Evolutionary conservation across 371 early-diverging fungal genomes (phyloP), one percentile per base, ranked within the genome.

Genomic region (Zychaea mexicana): DNA sequence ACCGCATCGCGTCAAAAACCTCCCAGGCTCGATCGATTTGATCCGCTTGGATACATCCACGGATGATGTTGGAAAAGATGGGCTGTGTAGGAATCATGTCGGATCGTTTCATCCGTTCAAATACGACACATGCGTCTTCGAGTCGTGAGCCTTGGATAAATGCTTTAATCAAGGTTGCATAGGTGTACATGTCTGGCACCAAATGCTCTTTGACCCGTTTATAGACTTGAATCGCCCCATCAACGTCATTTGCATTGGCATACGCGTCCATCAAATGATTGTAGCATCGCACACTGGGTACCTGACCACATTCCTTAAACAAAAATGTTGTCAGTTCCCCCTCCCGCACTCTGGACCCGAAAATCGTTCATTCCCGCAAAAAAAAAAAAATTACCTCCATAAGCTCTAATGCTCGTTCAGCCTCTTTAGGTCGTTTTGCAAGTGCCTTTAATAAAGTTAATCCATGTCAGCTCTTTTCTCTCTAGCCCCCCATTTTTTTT

Each of bases 1-100:
- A 78, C 52, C 93, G 87, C 94, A 97, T 90, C 61, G 92, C 82
- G 68, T 95, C 90, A 81, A 95, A 97, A n/a, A 91, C 83, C 30
- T 84, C 83, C 97, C 97, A 97, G 9, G 96, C 96, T 2, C 91
- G 85, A 17, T 87, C 74, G 12, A 87, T 72, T 52, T 94, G 86
- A 19, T 82, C 77, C 10, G 82, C 71, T 42, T 87, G 78, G n/a
- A 95, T 65, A 62, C 94, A 97, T 22, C 94, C 93, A 61, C 90
- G 86, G 58, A 97, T 91, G 5, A 97, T 73, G 32, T 71, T 89
- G 21, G 93, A 88, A 77, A 89, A 95, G 22, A 94, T 85, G 4
- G 86, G 85, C 64, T 87, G 83, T 31, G 76, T 62, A 26, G 81
- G 80, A 28, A 74, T 68, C 32, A 86, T 54, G 13, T 81, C 74